Percentiles rank a stretch among this genome's conserved stretches.
Evolutionary conservation across 2,329 filamentous ascomycete genomes (phyloP).

Genomic region (Talaromyces sp.): DNA sequence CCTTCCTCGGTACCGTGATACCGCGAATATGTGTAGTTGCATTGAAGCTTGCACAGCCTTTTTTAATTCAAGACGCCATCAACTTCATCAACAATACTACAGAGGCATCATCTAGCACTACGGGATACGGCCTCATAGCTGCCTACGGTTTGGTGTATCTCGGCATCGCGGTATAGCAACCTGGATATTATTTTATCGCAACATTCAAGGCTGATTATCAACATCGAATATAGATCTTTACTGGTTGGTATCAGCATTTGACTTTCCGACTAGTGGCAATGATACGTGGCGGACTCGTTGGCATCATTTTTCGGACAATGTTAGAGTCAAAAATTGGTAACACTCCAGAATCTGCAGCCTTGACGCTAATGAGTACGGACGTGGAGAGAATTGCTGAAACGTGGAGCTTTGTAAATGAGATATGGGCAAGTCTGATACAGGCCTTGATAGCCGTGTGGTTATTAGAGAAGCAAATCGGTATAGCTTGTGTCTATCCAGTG

Average conservation of each 20-base stretch:
- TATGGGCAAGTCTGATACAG: conserved; percentile 36
- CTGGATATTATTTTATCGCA: background rate
- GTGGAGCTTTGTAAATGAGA: conserved; percentile 22
- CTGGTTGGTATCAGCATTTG: conserved; percentile 12
- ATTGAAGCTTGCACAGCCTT: conserved; percentile 24
- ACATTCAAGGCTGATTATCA: background rate
- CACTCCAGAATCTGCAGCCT: background rate
- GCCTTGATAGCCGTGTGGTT: conserved; percentile 36
- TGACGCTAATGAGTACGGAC: conserved; percentile 14
- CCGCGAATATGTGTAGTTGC: conserved; percentile 22
- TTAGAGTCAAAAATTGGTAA: background rate
- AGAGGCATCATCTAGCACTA: conserved; percentile 10
- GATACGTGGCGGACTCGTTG: conserved; percentile 7
- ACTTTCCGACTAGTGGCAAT: conserved; percentile 12
- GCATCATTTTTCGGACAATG: conserved; percentile 9
- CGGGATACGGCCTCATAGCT: conserved; percentile 12
- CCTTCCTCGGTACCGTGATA: conserved; percentile 19
- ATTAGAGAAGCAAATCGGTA: conserved; percentile 30
- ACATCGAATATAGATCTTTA: conserved; percentile 2
- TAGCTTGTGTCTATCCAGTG: conserved; percentile 32
- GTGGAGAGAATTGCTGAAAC: conserved; percentile 9
- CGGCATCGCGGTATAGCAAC: conserved; percentile 10
- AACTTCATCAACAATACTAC: conserved; percentile 18
- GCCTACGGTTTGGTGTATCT: conserved; percentile 12
- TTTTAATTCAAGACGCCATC: conserved; percentile 23